These are phyloP conservation scores for Gynostemma pentaphyllum DNA, from an alignment of 306 rosid species.

Conservation along the genomic window DNA sequence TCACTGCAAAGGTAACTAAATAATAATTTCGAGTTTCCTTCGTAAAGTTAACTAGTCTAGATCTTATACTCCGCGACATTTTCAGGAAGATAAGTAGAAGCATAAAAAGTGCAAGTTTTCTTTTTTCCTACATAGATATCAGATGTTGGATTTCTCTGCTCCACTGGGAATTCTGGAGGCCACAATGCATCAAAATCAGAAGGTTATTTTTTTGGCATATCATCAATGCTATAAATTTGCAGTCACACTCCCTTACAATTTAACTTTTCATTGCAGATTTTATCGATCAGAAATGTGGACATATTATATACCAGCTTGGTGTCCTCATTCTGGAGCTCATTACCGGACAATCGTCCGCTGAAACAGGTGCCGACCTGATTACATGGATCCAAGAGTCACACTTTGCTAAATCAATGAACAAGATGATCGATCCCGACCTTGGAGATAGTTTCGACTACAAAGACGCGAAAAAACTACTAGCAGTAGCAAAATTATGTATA, in stretches of 20 bases:
- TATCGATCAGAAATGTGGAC: conserved; percentile 35
- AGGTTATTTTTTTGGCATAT: conserved; percentile 27
- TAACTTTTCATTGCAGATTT: conserved; percentile 30
- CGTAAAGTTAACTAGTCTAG: background rate
- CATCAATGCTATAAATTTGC: background rate
- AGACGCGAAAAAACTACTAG: conserved; percentile 67
- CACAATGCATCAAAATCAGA: conserved; percentile 28
- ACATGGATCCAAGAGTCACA: conserved; percentile 73
- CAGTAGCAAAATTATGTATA: conserved; percentile 74
- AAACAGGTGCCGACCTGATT: conserved; percentile 52
- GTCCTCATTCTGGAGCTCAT: conserved; percentile 75
- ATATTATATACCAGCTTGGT: conserved; percentile 71
- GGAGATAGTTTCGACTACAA: conserved; percentile 53
- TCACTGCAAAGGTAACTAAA: conserved; percentile 61
- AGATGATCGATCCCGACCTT: conserved; percentile 91
- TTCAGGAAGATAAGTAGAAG: background rate
- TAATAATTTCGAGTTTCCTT: background rate
- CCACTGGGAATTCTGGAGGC: conserved; percentile 24
- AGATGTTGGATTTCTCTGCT: conserved; percentile 43
- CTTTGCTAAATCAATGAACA: conserved; percentile 52
- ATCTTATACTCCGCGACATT: too few species aligned
- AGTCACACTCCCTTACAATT: background rate
- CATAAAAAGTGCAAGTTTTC: background rate
- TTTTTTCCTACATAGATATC: conserved; percentile 48
- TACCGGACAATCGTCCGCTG: conserved; percentile 76